These are phyloP conservation scores for Coleophoma eucalyptorum DNA, from an alignment of 2,329 filamentous ascomycete species.

Conservation along the genomic window DNA sequence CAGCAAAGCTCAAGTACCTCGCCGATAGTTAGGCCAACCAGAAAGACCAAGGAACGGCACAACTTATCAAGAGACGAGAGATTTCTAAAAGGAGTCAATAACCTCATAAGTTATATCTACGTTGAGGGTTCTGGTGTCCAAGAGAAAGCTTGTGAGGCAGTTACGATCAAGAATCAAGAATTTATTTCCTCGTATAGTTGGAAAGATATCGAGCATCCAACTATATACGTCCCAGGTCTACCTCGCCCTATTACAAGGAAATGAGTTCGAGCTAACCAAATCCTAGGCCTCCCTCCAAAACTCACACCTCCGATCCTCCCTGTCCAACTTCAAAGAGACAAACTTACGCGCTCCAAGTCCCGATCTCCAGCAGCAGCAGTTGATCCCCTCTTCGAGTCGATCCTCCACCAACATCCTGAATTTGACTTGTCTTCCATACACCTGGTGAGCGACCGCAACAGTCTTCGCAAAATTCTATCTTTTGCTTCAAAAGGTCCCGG, in stretches of 20 bases:
- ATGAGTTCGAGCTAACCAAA: slow-evolving; percentile 4
- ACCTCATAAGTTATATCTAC: background rate
- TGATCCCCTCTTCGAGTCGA: slow-evolving; percentile 5
- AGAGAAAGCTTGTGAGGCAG: background rate
- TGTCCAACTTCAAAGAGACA: background rate
- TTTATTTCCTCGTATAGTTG: slow-evolving; percentile 4
- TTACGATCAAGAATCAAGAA: slow-evolving; percentile 6
- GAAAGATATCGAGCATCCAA: slow-evolving; percentile 8
- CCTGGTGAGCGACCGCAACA: slow-evolving; percentile 6
- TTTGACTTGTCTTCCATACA: slow-evolving; percentile 5
- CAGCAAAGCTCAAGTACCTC: background rate
- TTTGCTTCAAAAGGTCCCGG: slow-evolving; percentile 3
- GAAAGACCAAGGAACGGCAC: background rate
- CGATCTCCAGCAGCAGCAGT: slow-evolving; percentile 6
- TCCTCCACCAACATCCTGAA: slow-evolving; percentile 4
- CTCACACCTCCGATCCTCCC: slow-evolving; percentile 2
- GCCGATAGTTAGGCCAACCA: background rate
- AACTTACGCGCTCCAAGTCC: background rate
- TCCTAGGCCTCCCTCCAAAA: slow-evolving; percentile 4
- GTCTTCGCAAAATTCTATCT: slow-evolving; percentile 4
- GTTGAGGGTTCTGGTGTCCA: background rate
- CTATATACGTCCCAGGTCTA: slow-evolving; percentile 8
- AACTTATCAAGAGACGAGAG: background rate
- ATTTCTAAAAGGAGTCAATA: background rate
- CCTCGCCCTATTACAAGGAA: background rate